Percentiles rank a stretch among this genome's conserved stretches.
phyloP scores from a whole-genome alignment of 2,329 filamentous ascomycete genomes.

The Aspergillus proliferans region DNA sequence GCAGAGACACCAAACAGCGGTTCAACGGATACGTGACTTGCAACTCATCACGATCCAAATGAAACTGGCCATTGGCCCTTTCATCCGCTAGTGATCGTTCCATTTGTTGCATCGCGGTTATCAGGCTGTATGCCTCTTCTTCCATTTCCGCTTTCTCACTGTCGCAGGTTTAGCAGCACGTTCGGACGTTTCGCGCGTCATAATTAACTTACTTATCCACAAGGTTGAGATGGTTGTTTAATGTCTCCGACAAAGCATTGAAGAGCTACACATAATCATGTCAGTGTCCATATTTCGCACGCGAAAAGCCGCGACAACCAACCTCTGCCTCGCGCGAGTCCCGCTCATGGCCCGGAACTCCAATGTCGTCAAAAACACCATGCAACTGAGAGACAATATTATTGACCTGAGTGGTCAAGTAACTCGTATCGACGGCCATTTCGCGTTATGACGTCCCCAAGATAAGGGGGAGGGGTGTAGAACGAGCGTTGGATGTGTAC shows the following conservation, averaged over 20 bases:
- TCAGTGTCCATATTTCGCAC: constrained; percentile 9
- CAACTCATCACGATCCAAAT: constrained; percentile 60
- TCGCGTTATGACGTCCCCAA: constrained; percentile 7
- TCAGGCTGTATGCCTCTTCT: constrained; percentile 81
- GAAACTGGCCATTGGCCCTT: constrained; percentile 58
- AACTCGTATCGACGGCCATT: constrained; percentile 75
- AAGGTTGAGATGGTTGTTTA: constrained; percentile 80
- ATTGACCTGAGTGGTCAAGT: constrained; percentile 90
- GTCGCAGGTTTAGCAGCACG: constrained; percentile 8
- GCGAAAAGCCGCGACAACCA: constrained; percentile 24
- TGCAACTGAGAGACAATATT: constrained; percentile 90
- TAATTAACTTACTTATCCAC: constrained; percentile 58
- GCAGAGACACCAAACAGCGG: constrained; percentile 70
- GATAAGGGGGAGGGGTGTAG: not conserved
- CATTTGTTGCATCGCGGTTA: constrained; percentile 87
- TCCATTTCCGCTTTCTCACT: constrained; percentile 83
- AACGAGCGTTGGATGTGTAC: no score
- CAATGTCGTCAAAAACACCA: constrained; percentile 94
- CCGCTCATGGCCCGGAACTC: constrained; percentile 87
- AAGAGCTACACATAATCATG: constrained; percentile 62
- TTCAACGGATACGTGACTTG: constrained; percentile 77
- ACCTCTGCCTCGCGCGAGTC: constrained; percentile 87
- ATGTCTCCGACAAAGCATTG: constrained; percentile 78
- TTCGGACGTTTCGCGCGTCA: not conserved
- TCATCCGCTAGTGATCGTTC: constrained; percentile 78